phyloP scores from a whole-genome alignment of 1,139 yeast genomes.

The Groenewaldozyma sp. region DNA sequence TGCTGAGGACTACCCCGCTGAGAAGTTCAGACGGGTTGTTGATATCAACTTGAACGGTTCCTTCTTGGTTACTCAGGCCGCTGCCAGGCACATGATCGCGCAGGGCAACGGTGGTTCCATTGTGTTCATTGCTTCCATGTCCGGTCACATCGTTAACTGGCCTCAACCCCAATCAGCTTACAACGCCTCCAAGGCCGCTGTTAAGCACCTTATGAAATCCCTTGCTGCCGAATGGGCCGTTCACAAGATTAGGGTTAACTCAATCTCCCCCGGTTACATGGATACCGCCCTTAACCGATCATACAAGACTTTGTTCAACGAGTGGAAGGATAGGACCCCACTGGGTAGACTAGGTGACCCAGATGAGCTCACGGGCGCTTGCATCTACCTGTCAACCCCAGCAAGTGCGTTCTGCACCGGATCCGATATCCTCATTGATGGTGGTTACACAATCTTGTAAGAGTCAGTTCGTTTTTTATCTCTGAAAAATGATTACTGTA shows the following conservation, averaged over 20 bases:
- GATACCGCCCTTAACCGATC: slow-evolving; percentile 48
- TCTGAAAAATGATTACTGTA: no score
- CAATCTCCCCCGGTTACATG: slow-evolving; percentile 51
- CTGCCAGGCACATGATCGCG: slow-evolving; percentile 67
- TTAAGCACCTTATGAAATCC: slow-evolving; percentile 44
- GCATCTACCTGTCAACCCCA: slow-evolving; percentile 54
- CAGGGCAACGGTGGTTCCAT: slow-evolving; percentile 42
- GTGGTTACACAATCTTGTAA: slow-evolving; percentile 46
- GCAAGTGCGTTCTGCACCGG: slow-evolving; percentile 63
- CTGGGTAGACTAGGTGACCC: slow-evolving; percentile 60
- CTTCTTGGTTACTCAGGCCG: slow-evolving; percentile 55
- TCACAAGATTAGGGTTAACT: slow-evolving; percentile 44
- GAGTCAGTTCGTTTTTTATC: no score
- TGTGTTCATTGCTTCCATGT: slow-evolving; percentile 70
- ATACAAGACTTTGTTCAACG: slow-evolving; percentile 39
- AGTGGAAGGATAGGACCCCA: slow-evolving; percentile 55
- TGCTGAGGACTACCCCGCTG: slow-evolving; percentile 72
- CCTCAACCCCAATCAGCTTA: slow-evolving; percentile 68
- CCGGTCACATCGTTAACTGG: slow-evolving; percentile 72
- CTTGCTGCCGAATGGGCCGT: slow-evolving; percentile 53
- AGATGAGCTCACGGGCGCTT: slow-evolving; percentile 61
- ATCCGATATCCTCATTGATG: slow-evolving; percentile 55
- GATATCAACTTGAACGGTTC: slow-evolving; percentile 76
- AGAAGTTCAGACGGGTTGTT: slow-evolving; percentile 63
- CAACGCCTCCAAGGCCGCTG: slow-evolving; percentile 54